Percentiles rank a stretch among this genome's conserved stretches.
phyloP scores from a whole-genome alignment of 2,329 filamentous ascomycete species.

The Botryotinia convoluta region DNA sequence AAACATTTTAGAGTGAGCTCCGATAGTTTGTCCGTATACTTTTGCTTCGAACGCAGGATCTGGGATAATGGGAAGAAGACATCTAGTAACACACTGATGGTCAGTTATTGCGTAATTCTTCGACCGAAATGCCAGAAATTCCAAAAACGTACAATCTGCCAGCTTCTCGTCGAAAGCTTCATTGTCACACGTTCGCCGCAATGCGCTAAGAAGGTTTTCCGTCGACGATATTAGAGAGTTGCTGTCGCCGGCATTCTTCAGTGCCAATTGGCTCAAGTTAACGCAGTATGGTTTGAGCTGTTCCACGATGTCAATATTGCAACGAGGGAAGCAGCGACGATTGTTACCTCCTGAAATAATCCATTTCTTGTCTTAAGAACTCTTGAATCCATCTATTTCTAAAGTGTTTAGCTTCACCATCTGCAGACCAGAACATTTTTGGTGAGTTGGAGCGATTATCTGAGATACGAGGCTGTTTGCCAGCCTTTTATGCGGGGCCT shows the following conservation, averaged over 20 bases:
- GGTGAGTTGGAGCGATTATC: neutral
- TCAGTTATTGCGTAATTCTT: neutral
- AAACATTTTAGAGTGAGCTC: conserved; percentile 78
- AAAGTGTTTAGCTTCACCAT: neutral
- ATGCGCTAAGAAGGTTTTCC: conserved; percentile 46
- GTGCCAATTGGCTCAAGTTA: conserved; percentile 55
- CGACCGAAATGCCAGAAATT: neutral
- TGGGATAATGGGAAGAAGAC: conserved; percentile 90
- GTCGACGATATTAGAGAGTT: conserved; percentile 47
- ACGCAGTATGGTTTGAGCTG: conserved; percentile 64
- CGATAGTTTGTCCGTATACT: conserved; percentile 66
- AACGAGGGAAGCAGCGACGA: neutral
- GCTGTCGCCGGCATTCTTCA: conserved; percentile 47
- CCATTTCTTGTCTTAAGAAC: conserved; percentile 36
- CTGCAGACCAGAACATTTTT: conserved; percentile 1
- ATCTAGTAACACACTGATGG: conserved; percentile 42
- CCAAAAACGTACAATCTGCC: conserved; percentile 87
- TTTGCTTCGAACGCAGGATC: conserved; percentile 73
- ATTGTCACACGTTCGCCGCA: conserved; percentile 44
- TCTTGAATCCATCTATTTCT: conserved; percentile 31
- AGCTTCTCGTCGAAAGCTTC: conserved; percentile 71
- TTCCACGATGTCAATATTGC: neutral
- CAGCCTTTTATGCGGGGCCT: conserved; percentile 14
- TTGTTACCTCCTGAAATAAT: conserved; percentile 37
- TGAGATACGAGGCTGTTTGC: neutral